Conservation (phyloP, 2,329 filamentous ascomycete species). For the Aspergillus tubingensis region DNA sequence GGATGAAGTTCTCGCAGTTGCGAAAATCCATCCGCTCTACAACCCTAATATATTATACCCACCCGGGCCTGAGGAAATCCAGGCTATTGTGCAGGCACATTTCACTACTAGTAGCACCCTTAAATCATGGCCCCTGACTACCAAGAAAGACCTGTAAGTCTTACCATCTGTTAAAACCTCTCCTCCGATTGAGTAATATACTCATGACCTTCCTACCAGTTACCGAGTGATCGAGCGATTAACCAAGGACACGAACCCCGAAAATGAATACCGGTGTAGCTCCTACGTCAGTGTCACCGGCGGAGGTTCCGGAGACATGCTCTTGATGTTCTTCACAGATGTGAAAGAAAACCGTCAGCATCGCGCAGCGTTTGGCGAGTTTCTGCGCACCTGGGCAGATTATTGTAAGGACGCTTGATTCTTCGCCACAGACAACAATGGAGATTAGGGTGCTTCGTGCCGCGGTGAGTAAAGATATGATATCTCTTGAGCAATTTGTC, state of each 20-base stretch:
- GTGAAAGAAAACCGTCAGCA: constrained; percentile 46
- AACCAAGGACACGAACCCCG: constrained; percentile 32
- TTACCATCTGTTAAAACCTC: too few relatives aligned
- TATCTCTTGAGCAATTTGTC: neutral
- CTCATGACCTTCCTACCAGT: too few relatives aligned
- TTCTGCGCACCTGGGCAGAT: constrained; percentile 44
- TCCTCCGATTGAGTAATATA: too few relatives aligned
- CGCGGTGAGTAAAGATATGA: neutral
- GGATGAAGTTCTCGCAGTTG: too few relatives aligned
- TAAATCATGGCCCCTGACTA: too few relatives aligned
- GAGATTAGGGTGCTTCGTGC: constrained; percentile 23
- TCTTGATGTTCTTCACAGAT: constrained; percentile 47
- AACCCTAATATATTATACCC: too few relatives aligned
- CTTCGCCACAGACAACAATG: constrained; percentile 9
- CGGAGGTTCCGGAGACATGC: constrained; percentile 37
- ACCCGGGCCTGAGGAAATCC: too few relatives aligned
- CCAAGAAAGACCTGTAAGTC: too few relatives aligned
- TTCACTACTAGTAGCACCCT: too few relatives aligned
- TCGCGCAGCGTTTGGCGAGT: constrained; percentile 35
- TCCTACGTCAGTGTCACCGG: constrained; percentile 47
- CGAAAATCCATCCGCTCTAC: too few relatives aligned
- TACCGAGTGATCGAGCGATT: constrained; percentile 26
- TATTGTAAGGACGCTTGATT: constrained; percentile 26
- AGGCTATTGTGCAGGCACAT: too few relatives aligned
- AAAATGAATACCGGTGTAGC: constrained; percentile 42